These are phyloP conservation scores for Fusarium sp. DNA, from an alignment of 2,329 filamentous ascomycete species.

Conservation along the genomic window DNA sequence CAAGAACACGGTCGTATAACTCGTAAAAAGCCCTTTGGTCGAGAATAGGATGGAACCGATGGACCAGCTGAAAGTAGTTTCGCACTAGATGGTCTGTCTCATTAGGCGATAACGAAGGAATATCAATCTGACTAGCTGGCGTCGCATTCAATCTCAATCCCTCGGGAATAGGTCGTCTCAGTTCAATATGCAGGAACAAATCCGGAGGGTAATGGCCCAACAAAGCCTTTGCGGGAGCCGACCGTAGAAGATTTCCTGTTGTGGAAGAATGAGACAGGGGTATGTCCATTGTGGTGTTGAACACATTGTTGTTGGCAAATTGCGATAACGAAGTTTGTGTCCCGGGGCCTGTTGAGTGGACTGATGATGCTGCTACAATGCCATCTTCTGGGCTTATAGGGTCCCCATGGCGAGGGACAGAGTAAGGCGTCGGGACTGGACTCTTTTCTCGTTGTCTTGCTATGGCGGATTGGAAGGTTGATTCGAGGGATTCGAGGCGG, in stretches of 20 bases:
- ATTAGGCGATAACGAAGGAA: slow-evolving; percentile 7
- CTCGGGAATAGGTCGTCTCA: slow-evolving; percentile 25
- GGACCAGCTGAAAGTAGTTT: slow-evolving; percentile 36
- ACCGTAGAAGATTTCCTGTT: slow-evolving; percentile 26
- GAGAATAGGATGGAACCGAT: slow-evolving; percentile 35
- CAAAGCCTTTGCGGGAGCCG: slow-evolving; percentile 27
- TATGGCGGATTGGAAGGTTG: slow-evolving; percentile 24
- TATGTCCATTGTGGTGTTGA: slow-evolving; percentile 43
- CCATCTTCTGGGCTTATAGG: slow-evolving; percentile 23
- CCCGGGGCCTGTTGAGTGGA: slow-evolving; percentile 27
- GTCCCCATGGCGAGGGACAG: slow-evolving; percentile 16
- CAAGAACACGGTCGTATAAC: slow-evolving; percentile 12
- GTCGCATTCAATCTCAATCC: slow-evolving; percentile 19
- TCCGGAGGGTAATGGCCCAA: slow-evolving; percentile 36
- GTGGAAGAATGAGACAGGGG: slow-evolving; percentile 38
- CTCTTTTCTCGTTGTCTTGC: slow-evolving; percentile 25
- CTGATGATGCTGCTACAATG: slow-evolving; percentile 12
- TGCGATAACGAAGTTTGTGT: slow-evolving; percentile 24
- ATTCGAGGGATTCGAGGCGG: slow-evolving; percentile 33
- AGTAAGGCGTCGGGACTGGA: slow-evolving; percentile 13
- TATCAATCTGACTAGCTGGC: slow-evolving; percentile 24
- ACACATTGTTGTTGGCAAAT: slow-evolving; percentile 39
- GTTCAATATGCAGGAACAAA: slow-evolving; percentile 35
- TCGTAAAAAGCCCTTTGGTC: slow-evolving; percentile 26
- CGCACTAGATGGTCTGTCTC: slow-evolving; percentile 25